Conservation (phyloP, 2,329 filamentous ascomycete species). For the Colletotrichum sp. region DNA sequence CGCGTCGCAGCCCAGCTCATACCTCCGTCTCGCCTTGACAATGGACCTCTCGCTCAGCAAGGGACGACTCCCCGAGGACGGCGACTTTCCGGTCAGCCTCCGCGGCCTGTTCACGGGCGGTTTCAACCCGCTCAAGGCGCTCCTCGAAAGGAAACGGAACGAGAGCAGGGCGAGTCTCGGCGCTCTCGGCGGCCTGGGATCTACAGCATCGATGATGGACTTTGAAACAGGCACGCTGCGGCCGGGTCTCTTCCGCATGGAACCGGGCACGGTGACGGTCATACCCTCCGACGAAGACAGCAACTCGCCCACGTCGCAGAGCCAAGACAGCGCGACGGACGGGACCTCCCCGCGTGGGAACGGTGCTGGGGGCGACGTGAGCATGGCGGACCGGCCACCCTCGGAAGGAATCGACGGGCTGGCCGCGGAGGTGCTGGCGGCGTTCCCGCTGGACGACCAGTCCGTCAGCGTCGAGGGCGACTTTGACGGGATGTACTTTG, state of each 20-base stretch:
- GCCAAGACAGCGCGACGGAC: constrained; percentile 9
- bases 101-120: constrained; percentile 41
- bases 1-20: constrained; percentile 41
- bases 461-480: constrained; percentile 25
- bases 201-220: background rate
- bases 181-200: background rate
- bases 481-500: constrained; percentile 30
- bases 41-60: constrained; percentile 49
- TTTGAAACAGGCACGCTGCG: constrained; percentile 7
- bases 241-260: constrained; percentile 13
- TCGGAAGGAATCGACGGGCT: constrained; percentile 35
- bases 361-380: constrained; percentile 1
- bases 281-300: constrained; percentile 25
- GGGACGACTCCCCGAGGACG: constrained; percentile 42
- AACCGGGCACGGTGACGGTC: constrained; percentile 5
- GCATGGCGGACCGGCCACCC: constrained; percentile 21
- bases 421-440: constrained; percentile 33
- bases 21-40: constrained; percentile 46
- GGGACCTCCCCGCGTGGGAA: background rate
- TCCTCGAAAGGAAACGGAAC: constrained; percentile 30
- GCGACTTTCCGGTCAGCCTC: constrained; percentile 44
- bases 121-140: constrained; percentile 37
- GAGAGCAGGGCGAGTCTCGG: background rate
- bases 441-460: constrained; percentile 33
- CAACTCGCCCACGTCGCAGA: constrained; percentile 15